phyloP scores from a whole-genome alignment of 805 yeast species.

The Candida qinlingensis region DNA sequence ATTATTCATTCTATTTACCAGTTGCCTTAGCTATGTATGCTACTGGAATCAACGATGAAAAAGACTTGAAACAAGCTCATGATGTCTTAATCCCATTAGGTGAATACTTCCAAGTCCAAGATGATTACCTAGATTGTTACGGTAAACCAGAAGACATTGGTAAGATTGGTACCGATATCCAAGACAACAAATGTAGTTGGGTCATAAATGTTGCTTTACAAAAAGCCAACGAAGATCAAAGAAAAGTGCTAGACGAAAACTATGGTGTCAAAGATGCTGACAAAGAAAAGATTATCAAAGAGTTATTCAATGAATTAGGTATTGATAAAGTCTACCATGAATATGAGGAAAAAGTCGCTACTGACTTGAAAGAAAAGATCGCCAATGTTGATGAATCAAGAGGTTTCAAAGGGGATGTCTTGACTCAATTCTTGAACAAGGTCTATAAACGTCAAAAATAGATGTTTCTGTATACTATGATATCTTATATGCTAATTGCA shows the following conservation, averaged over 20 bases:
- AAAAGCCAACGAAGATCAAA: slow-evolving; percentile 73
- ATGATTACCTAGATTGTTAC: slow-evolving; percentile 93
- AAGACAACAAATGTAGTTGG: slow-evolving; percentile 99
- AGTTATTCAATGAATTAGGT: slow-evolving; percentile 66
- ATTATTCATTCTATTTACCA: slow-evolving; percentile 94
- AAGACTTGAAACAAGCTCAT: slow-evolving; percentile 81
- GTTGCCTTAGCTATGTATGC: slow-evolving; percentile 95
- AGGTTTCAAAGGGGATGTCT: slow-evolving; percentile 89
- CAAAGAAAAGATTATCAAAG: slow-evolving; percentile 63
- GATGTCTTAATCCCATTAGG: slow-evolving; percentile 92
- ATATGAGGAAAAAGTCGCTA: slow-evolving; percentile 78
- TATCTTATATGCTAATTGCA: too few species aligned
- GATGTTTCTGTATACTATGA: neutral
- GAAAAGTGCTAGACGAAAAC: slow-evolving; percentile 75
- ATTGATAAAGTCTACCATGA: slow-evolving; percentile 65
- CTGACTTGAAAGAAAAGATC: slow-evolving; percentile 58
- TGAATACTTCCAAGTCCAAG: slow-evolving; percentile 98
- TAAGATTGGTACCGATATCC: slow-evolving; percentile 96
- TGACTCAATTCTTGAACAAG: slow-evolving; percentile 78
- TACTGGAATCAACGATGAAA: slow-evolving; percentile 67
- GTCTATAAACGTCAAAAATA: slow-evolving; percentile 92
- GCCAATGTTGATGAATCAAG: slow-evolving; percentile 77
- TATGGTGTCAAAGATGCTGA: slow-evolving; percentile 81
- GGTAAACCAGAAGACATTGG: slow-evolving; percentile 98
- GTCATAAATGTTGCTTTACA: slow-evolving; percentile 88